Base-by-base conservation (phyloP, 164 flowering plant genomes). In the Dillenia turbinata region DNA sequence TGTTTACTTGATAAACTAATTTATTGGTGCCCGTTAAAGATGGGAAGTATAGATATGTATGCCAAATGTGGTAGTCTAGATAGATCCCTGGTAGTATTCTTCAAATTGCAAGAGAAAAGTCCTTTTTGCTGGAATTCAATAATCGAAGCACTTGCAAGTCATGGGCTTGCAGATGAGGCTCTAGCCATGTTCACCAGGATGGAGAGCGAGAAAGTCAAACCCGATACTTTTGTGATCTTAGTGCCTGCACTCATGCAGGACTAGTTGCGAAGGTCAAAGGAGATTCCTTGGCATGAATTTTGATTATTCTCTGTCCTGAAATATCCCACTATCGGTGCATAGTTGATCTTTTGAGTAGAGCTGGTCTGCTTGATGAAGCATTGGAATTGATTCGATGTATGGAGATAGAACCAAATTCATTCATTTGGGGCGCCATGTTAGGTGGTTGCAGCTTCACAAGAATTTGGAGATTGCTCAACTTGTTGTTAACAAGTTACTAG, bases 291-390 rank as follows among this genome's bases (percentile, higher is more conserved):
- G 79, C 68, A 90, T 90, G 97, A 73, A 67, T n/a, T 47, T 13
- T 12, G 72, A 73, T 14, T 81, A 75, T 50, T 67, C 54, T 8
- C 80, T 88, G 50, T 64, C 86, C 97, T 12, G 76, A 61, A 58
- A 59, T 86, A 8, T 81, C 81, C 65, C 97, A 90, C 69, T 88
- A 88, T 14, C 96, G 97, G 11, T 90, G 96, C 75, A 74, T 90
- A 83, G 80, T 90, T 60, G 97, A 86, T 79, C 82, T 90, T 13
- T 68, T 86, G 12, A 66, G 88, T 67, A 85, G 81, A 65, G 83
- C 84, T 33, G 91, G 95, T 24, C 60, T 81, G 59, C 78, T 90
- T 3, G 75, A 81, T 26, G 91, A 88, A 11, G 96, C 96, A 10
- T 52, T 86, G 44, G 76, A 66, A 43, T 62, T 88, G 69, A 83